Base-by-base conservation (phyloP, 805 yeast species). In the Yamadazyma akitaensis region DNA sequence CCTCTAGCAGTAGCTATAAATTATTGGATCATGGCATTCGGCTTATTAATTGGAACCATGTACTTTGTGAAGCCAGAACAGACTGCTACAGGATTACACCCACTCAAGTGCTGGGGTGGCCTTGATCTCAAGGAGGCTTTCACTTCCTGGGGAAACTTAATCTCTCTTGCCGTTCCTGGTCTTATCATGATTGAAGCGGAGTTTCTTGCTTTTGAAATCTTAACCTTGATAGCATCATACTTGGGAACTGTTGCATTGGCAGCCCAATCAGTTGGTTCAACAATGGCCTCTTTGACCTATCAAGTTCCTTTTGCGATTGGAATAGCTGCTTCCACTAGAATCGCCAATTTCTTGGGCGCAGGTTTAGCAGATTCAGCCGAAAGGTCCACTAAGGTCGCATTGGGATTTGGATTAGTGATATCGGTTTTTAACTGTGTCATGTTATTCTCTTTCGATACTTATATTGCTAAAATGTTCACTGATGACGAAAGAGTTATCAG, bases 241-340 rank as follows among this genome's bases (percentile, higher is more conserved):
- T 67, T 79, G 51, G 83, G 83, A 5, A 78, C 82, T 0, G 60
- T 65, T 25, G 68, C 75, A 3, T 67, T 79, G 44, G 83, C 83
- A 4, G 79, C 82, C 0, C 84, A 79, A 50, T 61, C 67, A 12
- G 59, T 64, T 33, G 66, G 67, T 43, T 56, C 67, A 3, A 63
- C 64, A 36, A 53, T 85, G 88, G 89, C 75, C 26, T 66, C 74
- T 13, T 63, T 79, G 42, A 69, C 78, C 12, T 79, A 78, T 55
- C 83, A 79, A 55, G 70, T 79, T 34, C 82, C 84, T 16, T 79
- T 77, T 63, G 82, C 81, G 1, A 69, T 79, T 44, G 79, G 82
- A 2, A 77, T 79, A 56, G 83, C 82, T 3, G 70, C 81, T 5
- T 76, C 82, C 5, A 79, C 84, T 2, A 67, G 83, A 54, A 72